Evolutionary conservation across 1,139 yeast species (phyloP), one percentile per base, ranked within the genome.

Genomic region (Zygosaccharomyces sapae): DNA sequence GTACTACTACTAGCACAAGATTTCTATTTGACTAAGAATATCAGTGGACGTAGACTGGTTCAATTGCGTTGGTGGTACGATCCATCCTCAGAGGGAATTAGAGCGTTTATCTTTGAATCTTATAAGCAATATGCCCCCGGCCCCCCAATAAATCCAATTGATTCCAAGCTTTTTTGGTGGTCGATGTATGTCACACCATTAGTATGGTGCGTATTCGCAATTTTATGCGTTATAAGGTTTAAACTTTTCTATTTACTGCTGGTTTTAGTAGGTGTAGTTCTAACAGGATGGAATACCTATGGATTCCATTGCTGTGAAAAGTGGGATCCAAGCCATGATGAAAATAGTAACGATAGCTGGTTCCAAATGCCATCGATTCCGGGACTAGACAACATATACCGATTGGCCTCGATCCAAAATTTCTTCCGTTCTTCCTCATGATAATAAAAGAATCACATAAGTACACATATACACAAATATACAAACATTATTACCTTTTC

Each of bases 51-150:
- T 51, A 75, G 87, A 46, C 69, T 92, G 48, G 97, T 92, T 5
- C 97, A 97, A 0, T 74, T 92, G 53, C 76, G 98, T 56, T 90
- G 97, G 96, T 89, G 96, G 96, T 88, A 87, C 64, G 90, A 85
- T 44, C 56, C 63, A 1, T 53, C 62, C 1, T 53, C 59, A 4
- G 46, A 54, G 9, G 54, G 55, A 13, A 62, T 74, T 75, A 35
- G 77, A 18, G 58, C 61, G 5, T 62, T 66, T 43, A 59, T 55
- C 18, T 63, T 63, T 41, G 70, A 66, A 51, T 62, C 68, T 3
- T 57, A 58, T 44, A 66, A 65, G 45, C 64, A 65, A 46, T 63
- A 60, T 33, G 54, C 57, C 1, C 54, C 57, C 3, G 64, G 62
- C 5, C 59, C 63, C 45, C 80, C 83, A 55, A 86, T 90, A 57